Base-by-base conservation (phyloP, 495 filamentous ascomycete species). In the Astrothelium subdiscretum region DNA sequence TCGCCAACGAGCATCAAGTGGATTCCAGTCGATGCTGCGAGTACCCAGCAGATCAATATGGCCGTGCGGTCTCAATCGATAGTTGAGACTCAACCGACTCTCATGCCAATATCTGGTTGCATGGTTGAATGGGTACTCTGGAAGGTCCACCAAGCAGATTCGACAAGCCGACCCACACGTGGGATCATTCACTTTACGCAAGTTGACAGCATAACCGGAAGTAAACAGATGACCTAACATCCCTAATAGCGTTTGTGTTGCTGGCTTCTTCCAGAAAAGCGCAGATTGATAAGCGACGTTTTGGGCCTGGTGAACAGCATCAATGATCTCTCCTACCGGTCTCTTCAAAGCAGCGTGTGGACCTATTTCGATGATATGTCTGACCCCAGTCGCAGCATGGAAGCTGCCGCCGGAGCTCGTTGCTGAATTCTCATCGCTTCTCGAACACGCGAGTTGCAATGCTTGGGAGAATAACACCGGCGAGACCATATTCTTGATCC, bases 1-100 rank as follows among this genome's bases (percentile, higher is more conserved):
- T 22, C 77, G 69, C 84, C 84, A 87, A 1, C 72, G 72, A 2
- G 78, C 71, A 54, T 82, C 77, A 3, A 77, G 60, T 3, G 76
- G 71, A 62, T 77, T 81, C 27, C 71, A 80, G 51, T 80, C 80
- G 32, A 73, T 66, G 10, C 73, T 72, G 5, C 74, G 70, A 11
- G 74, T 69, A 0, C 85, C 85, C 1, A 87, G 72, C 0, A 87
- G 69, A 66, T 85, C 82, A 32, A 80, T 80, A 5, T 77, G 71
- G 1, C 72, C 66, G 22, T 71, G 69, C 1, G 73, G 71, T 26
- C 78, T 73, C 35, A 75, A 72, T 57, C 81, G 77, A 65, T 82
- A 81, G 0, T 59, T 20, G 18, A 74, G 68, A 18, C 78, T 81
- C 63, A 77, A 73, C 10, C 83, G 26, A 58, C 40, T 20, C 54